Base-by-base conservation (phyloP, 805 yeast genomes). In the Yarrowia keelungensis region DNA sequence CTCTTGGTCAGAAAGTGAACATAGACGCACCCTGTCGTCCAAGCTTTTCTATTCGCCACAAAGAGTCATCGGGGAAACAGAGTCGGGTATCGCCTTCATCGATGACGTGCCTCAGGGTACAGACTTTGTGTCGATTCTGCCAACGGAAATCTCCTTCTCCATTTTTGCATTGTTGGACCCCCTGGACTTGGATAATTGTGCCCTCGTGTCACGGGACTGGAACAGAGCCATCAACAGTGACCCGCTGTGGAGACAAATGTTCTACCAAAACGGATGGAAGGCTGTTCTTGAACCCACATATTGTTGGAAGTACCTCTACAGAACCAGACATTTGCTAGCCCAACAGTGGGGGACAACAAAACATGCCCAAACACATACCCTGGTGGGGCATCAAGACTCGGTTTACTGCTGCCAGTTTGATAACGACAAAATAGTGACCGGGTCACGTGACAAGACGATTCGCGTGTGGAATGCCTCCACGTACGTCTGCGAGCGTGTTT, bases 401-500 rank as follows among this genome's bases (percentile, higher is more conserved):
- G 89, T 93, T 14, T 84, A 94, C 45, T 87, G 97, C 71, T 83
- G 92, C 58, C 92, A 90, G 75, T 90, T 89, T 78, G 88, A 87
- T 71, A 86, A 89, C 76, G 81, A 87, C 72, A 80, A 85, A 70
- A 79, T 93, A 47, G 87, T 93, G 79, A 91, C 97, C 2, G 98
- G 97, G 0, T 91, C 97, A 0, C 56, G 79, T 8, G 82, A 79
- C 65, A 67, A 71, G 7, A 73, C 78, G 15, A 71, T 80, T n/a
- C 72, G 75, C 22, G 71, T 79, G 4, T 79, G 82, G 82, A 73
- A 74, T 45, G 53, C 75, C 8, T 5, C 61, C 49, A 19, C 69
- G 68, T 11, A 47, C 73, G 61, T 68, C 69, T 36, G 71, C 73
- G 26, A 68, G 76, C 42, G 73, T 70, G 32, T 69, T 53, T 22